These are phyloP conservation scores for Thyridium curvatum DNA, from an alignment of 2,329 filamentous ascomycete genomes.

Conservation along the genomic window DNA sequence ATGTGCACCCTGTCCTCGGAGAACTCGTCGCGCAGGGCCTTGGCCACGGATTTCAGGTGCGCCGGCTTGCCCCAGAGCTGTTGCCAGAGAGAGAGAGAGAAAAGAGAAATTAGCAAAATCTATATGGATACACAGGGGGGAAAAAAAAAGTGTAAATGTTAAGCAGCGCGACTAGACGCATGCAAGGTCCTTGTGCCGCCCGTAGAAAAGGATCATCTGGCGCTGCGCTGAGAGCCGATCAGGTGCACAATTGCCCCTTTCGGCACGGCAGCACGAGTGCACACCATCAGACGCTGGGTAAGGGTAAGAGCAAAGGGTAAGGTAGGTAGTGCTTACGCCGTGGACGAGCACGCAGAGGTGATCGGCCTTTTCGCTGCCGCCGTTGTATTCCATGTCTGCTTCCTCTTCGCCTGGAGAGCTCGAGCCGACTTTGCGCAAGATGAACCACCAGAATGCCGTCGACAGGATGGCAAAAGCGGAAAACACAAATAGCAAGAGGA, in stretches of 20 bases:
- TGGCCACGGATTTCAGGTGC: conserved; percentile 64
- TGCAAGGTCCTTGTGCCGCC: too few relatives aligned
- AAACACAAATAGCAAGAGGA: too few relatives aligned
- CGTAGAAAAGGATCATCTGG: neutral
- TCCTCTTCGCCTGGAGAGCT: too few relatives aligned
- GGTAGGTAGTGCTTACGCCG: conserved; percentile 47
- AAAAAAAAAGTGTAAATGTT: too few relatives aligned
- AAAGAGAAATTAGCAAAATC: too few relatives aligned
- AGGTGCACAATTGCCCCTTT: too few relatives aligned
- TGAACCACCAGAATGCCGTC: too few relatives aligned
- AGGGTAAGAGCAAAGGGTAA: neutral
- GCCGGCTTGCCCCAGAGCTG: conserved; percentile 74
- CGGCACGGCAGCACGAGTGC: too few relatives aligned
- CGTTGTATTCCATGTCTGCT: conserved; percentile 40
- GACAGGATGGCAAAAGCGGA: too few relatives aligned
- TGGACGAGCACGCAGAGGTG: conserved; percentile 76
- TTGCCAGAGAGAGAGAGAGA: conserved; percentile 11
- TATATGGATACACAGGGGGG: neutral
- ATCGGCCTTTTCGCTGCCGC: conserved; percentile 48
- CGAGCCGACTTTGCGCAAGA: too few relatives aligned
- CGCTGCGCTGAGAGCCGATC: too few relatives aligned
- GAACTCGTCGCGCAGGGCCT: conserved; percentile 55
- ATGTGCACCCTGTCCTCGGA: conserved; percentile 61
- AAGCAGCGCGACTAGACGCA: too few relatives aligned
- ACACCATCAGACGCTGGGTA: neutral